These are phyloP conservation scores for Diaporthe sp. DNA, from an alignment of 2,329 filamentous ascomycete genomes.

Conservation along the genomic window DNA sequence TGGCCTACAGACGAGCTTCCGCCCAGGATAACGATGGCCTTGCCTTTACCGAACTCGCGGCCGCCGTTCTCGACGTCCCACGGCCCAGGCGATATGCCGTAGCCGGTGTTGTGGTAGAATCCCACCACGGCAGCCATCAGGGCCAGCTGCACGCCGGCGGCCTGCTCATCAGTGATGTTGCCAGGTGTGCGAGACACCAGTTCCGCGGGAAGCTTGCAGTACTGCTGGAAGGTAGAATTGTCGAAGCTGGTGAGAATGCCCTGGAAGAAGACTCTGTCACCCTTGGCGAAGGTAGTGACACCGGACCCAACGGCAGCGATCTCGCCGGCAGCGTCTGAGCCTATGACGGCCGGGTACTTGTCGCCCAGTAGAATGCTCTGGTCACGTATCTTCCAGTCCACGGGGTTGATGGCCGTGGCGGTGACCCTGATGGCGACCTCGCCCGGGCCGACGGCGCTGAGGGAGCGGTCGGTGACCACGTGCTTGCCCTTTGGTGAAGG, in stretches of 20 bases:
- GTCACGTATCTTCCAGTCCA: constrained; percentile 52
- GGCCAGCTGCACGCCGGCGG: constrained; percentile 44
- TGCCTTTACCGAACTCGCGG: constrained; percentile 53
- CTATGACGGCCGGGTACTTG: constrained; percentile 49
- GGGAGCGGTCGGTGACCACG: constrained; percentile 30
- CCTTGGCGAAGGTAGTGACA: constrained; percentile 46
- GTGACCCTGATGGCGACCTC: constrained; percentile 42
- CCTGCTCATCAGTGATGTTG: constrained; percentile 48
- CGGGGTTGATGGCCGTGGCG: constrained; percentile 50
- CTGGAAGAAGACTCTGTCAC: constrained; percentile 54
- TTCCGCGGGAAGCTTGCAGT: constrained; percentile 49
- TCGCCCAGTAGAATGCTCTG: constrained; percentile 42
- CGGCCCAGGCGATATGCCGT: constrained; percentile 45
- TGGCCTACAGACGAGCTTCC: constrained; percentile 53
- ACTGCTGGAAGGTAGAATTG: constrained; percentile 52
- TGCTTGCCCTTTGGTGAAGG: constrained; percentile 35
- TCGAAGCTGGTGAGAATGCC: constrained; percentile 49
- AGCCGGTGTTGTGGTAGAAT: constrained; percentile 42
- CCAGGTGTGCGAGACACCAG: constrained; percentile 49
- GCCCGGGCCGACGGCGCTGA: constrained; percentile 40
- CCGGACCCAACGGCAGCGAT: constrained; percentile 48
- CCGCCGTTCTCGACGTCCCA: constrained; percentile 45
- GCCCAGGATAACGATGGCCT: constrained; percentile 53
- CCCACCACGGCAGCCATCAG: constrained; percentile 42
- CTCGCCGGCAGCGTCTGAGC: constrained; percentile 50